A percentile compares a stretch with the other conserved stretches of the same genome.
phyloP scores from a whole-genome alignment of 169 alveolate species.

The Plasmodium relictum region DNA sequence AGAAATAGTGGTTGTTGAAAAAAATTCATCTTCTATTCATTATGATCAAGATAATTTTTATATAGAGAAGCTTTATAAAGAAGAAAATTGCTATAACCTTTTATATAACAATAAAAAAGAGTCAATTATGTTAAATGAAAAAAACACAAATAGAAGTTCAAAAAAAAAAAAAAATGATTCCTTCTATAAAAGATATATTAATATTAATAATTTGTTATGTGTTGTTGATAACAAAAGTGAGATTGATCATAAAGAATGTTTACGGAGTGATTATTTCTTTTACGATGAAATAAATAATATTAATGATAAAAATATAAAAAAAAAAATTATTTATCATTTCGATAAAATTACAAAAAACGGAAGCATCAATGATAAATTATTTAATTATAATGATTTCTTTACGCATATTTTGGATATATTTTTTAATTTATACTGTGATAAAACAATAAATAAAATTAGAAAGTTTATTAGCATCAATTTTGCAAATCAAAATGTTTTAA shows the following conservation, averaged over 20 bases:
- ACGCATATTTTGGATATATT: background rate
- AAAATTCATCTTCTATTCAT: too few relatives aligned
- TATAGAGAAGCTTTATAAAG: too few relatives aligned
- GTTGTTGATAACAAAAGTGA: background rate
- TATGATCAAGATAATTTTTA: too few relatives aligned
- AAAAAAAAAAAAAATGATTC: background rate
- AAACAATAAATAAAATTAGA: background rate
- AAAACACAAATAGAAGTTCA: background rate
- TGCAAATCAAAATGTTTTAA: conserved; percentile 10
- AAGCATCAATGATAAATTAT: background rate
- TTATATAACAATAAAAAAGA: background rate
- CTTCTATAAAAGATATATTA: background rate
- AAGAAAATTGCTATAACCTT: background rate
- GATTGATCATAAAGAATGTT: background rate
- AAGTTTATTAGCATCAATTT: background rate
- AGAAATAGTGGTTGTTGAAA: too few relatives aligned
- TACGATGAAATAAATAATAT: background rate
- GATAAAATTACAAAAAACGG: conserved; percentile 2
- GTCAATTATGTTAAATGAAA: background rate
- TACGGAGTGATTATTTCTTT: background rate
- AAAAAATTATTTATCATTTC: conserved; percentile 1
- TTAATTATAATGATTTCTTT: conserved; percentile 21
- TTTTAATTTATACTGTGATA: conserved; percentile 7
- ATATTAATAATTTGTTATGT: background rate
- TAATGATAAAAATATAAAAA: background rate